phyloP scores from a whole-genome alignment of 441 rosid species.

The Pelargonium myrrhifolium region DNA sequence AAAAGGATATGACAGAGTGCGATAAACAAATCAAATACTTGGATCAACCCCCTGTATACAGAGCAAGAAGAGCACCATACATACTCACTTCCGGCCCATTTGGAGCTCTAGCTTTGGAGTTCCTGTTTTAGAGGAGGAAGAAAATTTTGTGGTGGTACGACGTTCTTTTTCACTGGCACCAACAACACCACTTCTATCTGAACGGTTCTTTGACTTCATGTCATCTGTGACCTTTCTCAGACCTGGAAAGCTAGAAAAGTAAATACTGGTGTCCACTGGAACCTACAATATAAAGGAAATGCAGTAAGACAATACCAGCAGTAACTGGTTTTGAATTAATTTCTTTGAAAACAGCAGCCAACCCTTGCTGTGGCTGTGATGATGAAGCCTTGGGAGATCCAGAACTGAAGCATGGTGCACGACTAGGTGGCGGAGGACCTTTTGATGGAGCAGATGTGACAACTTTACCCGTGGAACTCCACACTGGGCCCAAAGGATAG shows the following conservation, averaged over 20 bases:
- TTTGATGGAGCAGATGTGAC: slow-evolving; percentile 42
- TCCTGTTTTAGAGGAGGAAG: slow-evolving; percentile 58
- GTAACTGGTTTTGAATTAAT: slow-evolving; percentile 63
- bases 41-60: slow-evolving; percentile 12
- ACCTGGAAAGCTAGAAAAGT: slow-evolving; percentile 39
- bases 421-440: slow-evolving; percentile 81
- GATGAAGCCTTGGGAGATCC: slow-evolving; percentile 69
- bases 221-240: slow-evolving; percentile 77
- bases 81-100: slow-evolving; percentile 91
- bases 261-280: slow-evolving; percentile 9
- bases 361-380: slow-evolving; percentile 69
- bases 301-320: slow-evolving; percentile 37
- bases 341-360: slow-evolving; percentile 91
- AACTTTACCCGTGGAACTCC: slow-evolving; percentile 61
- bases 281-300: slow-evolving; percentile 15
- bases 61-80: slow-evolving; percentile 6
- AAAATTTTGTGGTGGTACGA: slow-evolving; percentile 27
- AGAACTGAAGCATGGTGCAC: slow-evolving; percentile 65
- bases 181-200: slow-evolving; percentile 70
- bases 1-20: slow-evolving; percentile 15
- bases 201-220: slow-evolving; percentile 85
- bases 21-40: slow-evolving; percentile 7
- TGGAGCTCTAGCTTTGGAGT: slow-evolving; percentile 94
- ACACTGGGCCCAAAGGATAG: slow-evolving; percentile 85
- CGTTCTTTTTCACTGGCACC: slow-evolving; percentile 43